Conservation (phyloP, 176 grass and related monocot genomes). For the Coix lacrymajobi region DNA sequence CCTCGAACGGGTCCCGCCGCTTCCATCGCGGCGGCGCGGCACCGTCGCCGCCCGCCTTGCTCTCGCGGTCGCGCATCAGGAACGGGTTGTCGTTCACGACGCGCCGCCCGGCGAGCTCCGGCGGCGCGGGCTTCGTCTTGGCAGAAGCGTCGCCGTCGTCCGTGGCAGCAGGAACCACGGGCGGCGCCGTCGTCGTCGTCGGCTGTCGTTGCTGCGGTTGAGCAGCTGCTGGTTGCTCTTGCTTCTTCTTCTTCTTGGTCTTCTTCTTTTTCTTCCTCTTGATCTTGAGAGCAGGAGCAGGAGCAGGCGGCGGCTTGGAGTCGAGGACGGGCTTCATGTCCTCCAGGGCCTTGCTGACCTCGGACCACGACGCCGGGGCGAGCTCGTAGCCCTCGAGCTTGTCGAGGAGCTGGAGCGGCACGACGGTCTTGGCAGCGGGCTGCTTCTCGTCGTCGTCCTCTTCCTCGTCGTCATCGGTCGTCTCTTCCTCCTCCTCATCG, state of each 20-base stretch:
- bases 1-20: slow-evolving; percentile 75
- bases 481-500: neutral
- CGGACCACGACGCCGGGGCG: slow-evolving; percentile 72
- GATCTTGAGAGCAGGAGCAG: neutral
- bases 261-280: neutral
- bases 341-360: slow-evolving; percentile 91
- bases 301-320: neutral
- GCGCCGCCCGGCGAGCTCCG: slow-evolving; percentile 53
- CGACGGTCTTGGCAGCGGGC: slow-evolving; percentile 1
- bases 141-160: neutral
- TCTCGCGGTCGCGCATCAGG: slow-evolving; percentile 67
- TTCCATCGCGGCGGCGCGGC: slow-evolving; percentile 20
- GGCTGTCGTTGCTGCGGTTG: too few species aligned
- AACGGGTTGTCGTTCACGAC: slow-evolving; percentile 79
- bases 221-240: neutral
- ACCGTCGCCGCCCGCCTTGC: slow-evolving; percentile 11
- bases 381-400: slow-evolving; percentile 81
- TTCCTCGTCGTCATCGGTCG: neutral
- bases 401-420: slow-evolving; percentile 69
- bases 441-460: neutral
- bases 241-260: slow-evolving; percentile 20
- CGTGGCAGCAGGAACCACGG: neutral
- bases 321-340: slow-evolving; percentile 71
- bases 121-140: slow-evolving; percentile 29
- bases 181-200: neutral